Conservation (phyloP, 208 protist species). For the Porcisia deanei region DNA sequence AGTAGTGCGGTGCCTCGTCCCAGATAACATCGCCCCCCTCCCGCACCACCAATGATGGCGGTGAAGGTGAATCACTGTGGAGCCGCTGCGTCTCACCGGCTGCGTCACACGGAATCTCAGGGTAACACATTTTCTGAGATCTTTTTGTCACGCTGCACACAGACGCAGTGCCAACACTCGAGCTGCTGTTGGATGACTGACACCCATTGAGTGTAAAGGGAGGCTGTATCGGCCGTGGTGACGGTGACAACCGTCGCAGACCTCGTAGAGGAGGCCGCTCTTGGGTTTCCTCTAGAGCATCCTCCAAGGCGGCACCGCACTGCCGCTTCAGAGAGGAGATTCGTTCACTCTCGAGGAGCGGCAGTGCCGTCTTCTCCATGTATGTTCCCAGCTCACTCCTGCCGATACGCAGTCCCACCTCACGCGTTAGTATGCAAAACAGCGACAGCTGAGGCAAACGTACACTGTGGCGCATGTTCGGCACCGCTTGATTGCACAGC, state of each 20-base stretch:
- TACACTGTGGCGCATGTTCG: conserved; percentile 24
- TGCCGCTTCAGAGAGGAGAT: conserved; percentile 3
- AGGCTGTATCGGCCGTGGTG: background rate
- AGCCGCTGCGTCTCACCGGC: conserved; percentile 27
- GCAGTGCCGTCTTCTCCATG: background rate
- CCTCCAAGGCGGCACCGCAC: background rate
- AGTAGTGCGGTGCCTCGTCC: background rate
- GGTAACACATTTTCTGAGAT: background rate
- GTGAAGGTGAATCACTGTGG: conserved; percentile 11
- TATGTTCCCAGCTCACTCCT: background rate
- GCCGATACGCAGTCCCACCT: conserved; percentile 32
- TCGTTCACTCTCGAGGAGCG: background rate
- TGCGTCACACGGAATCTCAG: background rate
- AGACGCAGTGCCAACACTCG: background rate
- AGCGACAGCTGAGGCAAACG: conserved; percentile 52
- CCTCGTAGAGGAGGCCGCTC: background rate
- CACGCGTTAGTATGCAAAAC: conserved; percentile 42
- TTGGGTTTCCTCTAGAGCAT: background rate
- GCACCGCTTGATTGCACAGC: conserved; percentile 62
- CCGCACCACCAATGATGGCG: no score
- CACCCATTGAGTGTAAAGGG: background rate
- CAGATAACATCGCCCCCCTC: background rate
- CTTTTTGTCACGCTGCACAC: background rate
- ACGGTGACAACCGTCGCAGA: background rate
- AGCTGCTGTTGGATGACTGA: background rate